Percentiles rank a stretch among this genome's conserved stretches.
These are phyloP conservation scores for Phytophthora tubulina DNA, from an alignment of 352 stramenopile genomes.

Conservation along the genomic window DNA sequence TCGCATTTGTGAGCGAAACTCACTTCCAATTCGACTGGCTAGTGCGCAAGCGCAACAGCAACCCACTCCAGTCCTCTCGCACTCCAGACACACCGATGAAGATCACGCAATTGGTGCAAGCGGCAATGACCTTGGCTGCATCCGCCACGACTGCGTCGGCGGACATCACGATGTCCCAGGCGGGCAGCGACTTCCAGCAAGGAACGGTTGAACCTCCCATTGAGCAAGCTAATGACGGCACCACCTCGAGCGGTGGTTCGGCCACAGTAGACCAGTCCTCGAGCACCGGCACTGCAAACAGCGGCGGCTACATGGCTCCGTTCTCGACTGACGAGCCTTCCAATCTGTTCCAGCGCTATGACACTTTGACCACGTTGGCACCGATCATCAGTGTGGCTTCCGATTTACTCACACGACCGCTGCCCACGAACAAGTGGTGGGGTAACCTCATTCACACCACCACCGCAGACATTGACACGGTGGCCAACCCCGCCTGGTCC, in stretches of 20 bases:
- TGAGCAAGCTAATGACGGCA: slow-evolving; percentile 11
- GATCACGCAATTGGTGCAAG: slow-evolving; percentile 41
- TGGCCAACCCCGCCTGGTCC: slow-evolving; percentile 69
- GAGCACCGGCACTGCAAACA: slow-evolving; percentile 17
- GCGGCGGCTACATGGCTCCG: slow-evolving; percentile 42
- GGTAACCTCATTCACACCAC: slow-evolving; percentile 80
- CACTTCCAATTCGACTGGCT: slow-evolving; percentile 43
- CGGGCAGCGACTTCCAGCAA: slow-evolving; percentile 29
- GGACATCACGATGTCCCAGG: slow-evolving; percentile 36
- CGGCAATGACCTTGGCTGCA: slow-evolving; percentile 12
- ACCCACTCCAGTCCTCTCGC: slow-evolving; percentile 17
- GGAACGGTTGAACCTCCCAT: slow-evolving; percentile 31
- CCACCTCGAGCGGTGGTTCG: slow-evolving; percentile 17
- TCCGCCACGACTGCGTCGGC: slow-evolving; percentile 7
- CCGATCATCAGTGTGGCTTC: slow-evolving; percentile 73
- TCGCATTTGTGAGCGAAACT: slow-evolving; percentile 23
- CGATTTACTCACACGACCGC: slow-evolving; percentile 53
- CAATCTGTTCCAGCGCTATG: slow-evolving; percentile 62
- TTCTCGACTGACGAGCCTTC: slow-evolving; percentile 64
- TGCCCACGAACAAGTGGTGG: slow-evolving; percentile 91
- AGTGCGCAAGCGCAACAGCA: slow-evolving; percentile 27
- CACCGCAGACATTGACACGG: slow-evolving; percentile 49
- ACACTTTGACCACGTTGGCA: slow-evolving; percentile 59
- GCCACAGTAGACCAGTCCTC: slow-evolving; percentile 8
- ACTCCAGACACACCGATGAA: slow-evolving; percentile 33